Evolutionary conservation across 495 filamentous ascomycete species (phyloP), one percentile per base, ranked within the genome.

Genomic region (Cetradonia linearis): DNA sequence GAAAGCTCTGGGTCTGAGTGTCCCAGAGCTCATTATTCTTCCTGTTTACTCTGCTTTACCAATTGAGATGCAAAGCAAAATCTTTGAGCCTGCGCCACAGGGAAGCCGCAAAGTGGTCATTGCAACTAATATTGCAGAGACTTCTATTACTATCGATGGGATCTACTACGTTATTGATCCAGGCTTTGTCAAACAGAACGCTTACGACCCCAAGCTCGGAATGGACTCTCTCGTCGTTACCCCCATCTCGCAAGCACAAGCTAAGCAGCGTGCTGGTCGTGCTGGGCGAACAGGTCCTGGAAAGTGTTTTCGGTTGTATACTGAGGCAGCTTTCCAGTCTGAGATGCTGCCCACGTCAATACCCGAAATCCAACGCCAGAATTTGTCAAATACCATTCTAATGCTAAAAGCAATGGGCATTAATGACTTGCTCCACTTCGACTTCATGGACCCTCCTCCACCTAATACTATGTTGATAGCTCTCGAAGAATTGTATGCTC

Each of bases 331-430:
- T 0, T 99, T 89, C 71, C 89, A 96, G 65, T 92, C 86, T 6
- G 93, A 99, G 73, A 96, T 99, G 92, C 76, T 97, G 42, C 94
- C 93, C 1, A 95, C 90, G 0, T 88, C 89, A 0, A 91, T 97
- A 58, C 93, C 93, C 11, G 94, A 97, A 67, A 99, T 99, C 54
- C 93, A 99, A 67, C 82, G 93, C 9, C 91, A 96, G 69, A 97
- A 97, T 66, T 72, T 99, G n/a, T 86, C 88, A 0, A 81, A 86
- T 59, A 96, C 93, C 3, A 97, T 99, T 71, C 83, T 99, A 31
- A 95, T 97, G 91, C 79, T 99, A 34, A 99, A 99, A 71, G 93
- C 93, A 2, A 97, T 97, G 92, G 93, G 93, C 4, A 97, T 99
- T 69, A 96, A 97, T 66, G 93, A 99, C 67, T 77, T 99, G 4